These are phyloP conservation scores for Smittium mucronatum DNA, from an alignment of 371 early-diverging fungal species.

Conservation along the genomic window DNA sequence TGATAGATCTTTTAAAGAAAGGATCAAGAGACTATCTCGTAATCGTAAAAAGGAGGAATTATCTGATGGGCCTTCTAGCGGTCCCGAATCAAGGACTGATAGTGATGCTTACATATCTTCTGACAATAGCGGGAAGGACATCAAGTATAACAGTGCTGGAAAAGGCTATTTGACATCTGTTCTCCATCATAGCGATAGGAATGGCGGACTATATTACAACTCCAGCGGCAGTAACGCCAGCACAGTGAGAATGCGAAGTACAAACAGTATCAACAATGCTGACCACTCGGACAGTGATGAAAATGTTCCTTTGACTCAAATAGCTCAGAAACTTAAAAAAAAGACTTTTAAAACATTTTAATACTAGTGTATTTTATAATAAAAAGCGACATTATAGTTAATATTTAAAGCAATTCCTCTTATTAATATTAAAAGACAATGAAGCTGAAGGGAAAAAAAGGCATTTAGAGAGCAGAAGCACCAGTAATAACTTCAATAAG, in stretches of 20 bases:
- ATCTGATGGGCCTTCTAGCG: conserved; percentile 7
- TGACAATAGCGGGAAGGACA: not conserved
- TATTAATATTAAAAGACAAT: conserved; percentile 1
- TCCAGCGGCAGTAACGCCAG: not conserved
- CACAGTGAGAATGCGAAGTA: not conserved
- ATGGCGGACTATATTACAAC: not conserved
- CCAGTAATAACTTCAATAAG: conserved; percentile 89
- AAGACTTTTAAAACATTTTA: not conserved
- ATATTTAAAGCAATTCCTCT: too few species aligned
- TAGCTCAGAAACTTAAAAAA: not conserved
- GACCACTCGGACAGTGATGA: not conserved
- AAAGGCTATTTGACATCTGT: not conserved
- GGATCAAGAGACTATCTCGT: too few species aligned
- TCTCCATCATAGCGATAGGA: not conserved
- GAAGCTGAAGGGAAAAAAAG: not conserved
- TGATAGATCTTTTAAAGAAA: not conserved
- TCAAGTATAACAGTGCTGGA: not conserved
- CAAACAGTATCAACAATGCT: not conserved
- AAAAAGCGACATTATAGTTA: too few species aligned
- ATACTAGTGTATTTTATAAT: too few species aligned
- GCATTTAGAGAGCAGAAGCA: conserved; percentile 68
- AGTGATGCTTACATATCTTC: conserved; percentile 6
- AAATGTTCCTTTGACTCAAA: not conserved
- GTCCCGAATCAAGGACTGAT: conserved; percentile 1
- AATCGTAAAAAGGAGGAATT: not conserved